phyloP scores from a whole-genome alignment of 2,329 filamentous ascomycete genomes.

The Stromatinia cepivora region DNA sequence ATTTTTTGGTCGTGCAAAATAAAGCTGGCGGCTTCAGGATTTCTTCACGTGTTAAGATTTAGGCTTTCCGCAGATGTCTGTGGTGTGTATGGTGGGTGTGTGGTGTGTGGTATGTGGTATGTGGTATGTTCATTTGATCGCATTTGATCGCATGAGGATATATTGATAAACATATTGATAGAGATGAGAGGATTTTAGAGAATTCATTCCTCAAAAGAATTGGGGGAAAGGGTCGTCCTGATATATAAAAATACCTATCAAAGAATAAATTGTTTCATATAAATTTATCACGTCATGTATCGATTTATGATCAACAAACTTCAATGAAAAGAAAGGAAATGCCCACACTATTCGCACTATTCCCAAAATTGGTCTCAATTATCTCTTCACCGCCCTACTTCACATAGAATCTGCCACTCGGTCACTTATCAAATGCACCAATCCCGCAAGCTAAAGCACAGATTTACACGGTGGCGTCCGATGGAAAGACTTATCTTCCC shows the following conservation, averaged over 20 bases:
- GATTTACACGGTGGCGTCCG: too few relatives aligned
- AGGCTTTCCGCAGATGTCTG: background rate
- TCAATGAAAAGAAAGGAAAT: background rate
- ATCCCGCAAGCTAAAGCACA: background rate
- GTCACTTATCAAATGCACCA: background rate
- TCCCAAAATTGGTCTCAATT: conserved; percentile 1
- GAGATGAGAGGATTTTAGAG: background rate
- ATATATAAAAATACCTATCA: background rate
- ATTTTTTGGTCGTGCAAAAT: background rate
- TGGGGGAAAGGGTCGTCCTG: background rate
- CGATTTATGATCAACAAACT: background rate
- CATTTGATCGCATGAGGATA: background rate
- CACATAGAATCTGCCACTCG: background rate
- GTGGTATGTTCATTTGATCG: background rate
- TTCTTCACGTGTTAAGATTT: background rate
- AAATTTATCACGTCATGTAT: background rate
- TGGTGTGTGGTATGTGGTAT: background rate
- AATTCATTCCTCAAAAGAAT: background rate
- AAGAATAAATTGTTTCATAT: background rate
- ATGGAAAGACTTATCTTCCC: background rate
- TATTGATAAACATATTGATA: background rate
- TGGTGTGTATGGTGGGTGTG: background rate
- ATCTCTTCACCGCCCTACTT: background rate
- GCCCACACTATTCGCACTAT: background rate
- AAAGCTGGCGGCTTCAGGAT: background rate